phyloP scores from a whole-genome alignment of 805 yeast genomes.

The Diddensiella transvaalensis region DNA sequence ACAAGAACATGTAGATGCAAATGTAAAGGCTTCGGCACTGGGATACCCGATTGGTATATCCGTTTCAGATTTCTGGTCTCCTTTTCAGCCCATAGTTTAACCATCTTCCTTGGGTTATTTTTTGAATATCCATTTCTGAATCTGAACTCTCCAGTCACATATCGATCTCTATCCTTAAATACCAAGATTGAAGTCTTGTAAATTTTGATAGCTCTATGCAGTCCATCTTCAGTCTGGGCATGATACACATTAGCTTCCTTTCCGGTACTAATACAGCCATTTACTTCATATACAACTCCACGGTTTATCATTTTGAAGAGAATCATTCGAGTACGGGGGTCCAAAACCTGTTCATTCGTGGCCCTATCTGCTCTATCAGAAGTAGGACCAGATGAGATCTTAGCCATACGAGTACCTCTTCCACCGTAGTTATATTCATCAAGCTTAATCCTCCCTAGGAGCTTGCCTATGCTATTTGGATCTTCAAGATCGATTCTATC shows the following conservation, averaged over 20 bases:
- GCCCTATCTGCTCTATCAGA: conserved; percentile 88
- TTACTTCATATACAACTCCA: conserved; percentile 78
- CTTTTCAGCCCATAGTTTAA: conserved; percentile 97
- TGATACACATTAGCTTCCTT: conserved; percentile 98
- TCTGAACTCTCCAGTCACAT: conserved; percentile 93
- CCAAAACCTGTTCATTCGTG: conserved; percentile 93
- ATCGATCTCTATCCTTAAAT: conserved; percentile 94
- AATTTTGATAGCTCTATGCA: conserved; percentile 83
- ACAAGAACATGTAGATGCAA: conserved; percentile 85
- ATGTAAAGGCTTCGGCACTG: conserved; percentile 91
- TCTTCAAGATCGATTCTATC: conserved; percentile 6
- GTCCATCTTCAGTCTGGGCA: conserved; percentile 44
- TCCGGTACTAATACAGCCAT: conserved; percentile 95
- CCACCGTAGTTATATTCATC: conserved; percentile 22
- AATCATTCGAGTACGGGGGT: conserved; percentile 87
- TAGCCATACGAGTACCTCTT: conserved; percentile 23
- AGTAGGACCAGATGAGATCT: conserved; percentile 19
- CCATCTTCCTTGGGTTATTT: conserved; percentile 96
- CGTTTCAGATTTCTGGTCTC: conserved; percentile 92
- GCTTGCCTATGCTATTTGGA: conserved; percentile 18
- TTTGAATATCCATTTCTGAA: conserved; percentile 80
- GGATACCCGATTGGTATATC: conserved; percentile 70
- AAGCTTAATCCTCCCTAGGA: conserved; percentile 22
- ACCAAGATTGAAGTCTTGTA: conserved; percentile 94
- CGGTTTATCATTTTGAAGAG: conserved; percentile 76